phyloP scores from a whole-genome alignment of 345 rosid genomes.

The Eucalyptus sp. region DNA sequence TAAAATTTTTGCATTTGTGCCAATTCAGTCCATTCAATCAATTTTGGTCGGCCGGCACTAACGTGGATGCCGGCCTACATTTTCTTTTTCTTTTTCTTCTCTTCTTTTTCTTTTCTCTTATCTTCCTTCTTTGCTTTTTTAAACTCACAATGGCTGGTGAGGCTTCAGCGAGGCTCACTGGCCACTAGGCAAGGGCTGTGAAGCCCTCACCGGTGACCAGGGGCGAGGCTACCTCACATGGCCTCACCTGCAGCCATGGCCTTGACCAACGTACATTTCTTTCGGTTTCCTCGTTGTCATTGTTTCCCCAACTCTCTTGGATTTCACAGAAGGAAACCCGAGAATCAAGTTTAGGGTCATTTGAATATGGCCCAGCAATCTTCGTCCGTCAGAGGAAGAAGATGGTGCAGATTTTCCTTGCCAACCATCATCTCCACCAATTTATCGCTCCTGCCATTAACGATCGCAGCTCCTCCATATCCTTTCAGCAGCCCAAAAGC shows the following conservation, averaged over 20 bases:
- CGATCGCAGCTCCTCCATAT: background rate
- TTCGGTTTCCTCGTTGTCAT: background rate
- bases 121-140: too few relatives aligned
- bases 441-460: background rate
- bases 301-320: background rate
- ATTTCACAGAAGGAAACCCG: background rate
- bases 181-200: too few relatives aligned
- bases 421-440: background rate
- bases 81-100: too few relatives aligned
- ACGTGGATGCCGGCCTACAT: too few relatives aligned
- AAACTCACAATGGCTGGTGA: too few relatives aligned
- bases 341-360: background rate
- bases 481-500: background rate
- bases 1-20: too few relatives aligned
- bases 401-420: background rate
- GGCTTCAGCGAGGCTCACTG: too few relatives aligned
- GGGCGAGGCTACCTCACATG: too few relatives aligned
- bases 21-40: too few relatives aligned
- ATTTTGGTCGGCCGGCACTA: too few relatives aligned
- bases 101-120: too few relatives aligned
- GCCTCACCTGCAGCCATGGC: background rate
- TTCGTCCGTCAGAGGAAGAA: background rate
- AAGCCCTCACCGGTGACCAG: rapidly evolving
- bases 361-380: background rate
- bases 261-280: background rate